Percentiles rank a stretch among this genome's conserved stretches.
Conservation (phyloP, 768 basidiomycete species). For the Leccinum aurantiacum region DNA sequence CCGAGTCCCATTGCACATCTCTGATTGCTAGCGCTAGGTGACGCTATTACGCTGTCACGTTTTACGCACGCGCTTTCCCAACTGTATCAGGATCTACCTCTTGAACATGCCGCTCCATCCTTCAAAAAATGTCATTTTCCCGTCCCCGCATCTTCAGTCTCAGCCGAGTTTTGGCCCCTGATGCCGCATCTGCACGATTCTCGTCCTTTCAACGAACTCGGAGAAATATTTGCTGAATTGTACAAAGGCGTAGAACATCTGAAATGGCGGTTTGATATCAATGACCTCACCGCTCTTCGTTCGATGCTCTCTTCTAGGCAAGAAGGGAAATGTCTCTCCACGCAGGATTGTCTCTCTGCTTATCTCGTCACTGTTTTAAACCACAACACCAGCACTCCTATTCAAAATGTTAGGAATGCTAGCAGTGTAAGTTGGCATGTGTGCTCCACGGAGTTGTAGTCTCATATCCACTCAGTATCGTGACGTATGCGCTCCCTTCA, state of each 20-base stretch:
- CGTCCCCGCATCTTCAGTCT: constrained; percentile 11
- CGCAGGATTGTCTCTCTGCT: constrained; percentile 34
- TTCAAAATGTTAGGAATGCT: constrained; percentile 28
- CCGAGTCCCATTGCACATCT: not conserved
- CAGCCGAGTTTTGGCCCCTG: constrained; percentile 15
- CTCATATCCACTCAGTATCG: constrained; percentile 20
- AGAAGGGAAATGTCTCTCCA: constrained; percentile 13
- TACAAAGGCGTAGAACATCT: constrained; percentile 14
- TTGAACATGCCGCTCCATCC: constrained; percentile 17
- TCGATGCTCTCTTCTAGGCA: constrained; percentile 8
- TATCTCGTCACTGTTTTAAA: constrained; percentile 28
- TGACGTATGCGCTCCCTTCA: constrained; percentile 16
- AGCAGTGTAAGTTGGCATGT: constrained; percentile 26
- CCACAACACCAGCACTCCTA: constrained; percentile 5
- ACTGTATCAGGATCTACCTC: constrained; percentile 26
- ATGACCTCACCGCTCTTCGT: constrained; percentile 17
- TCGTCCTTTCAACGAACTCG: constrained; percentile 20
- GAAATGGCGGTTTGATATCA: constrained; percentile 14
- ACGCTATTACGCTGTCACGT: constrained; percentile 26
- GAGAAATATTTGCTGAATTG: constrained; percentile 13
- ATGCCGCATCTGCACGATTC: constrained; percentile 29
- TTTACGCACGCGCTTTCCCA: constrained; percentile 33
- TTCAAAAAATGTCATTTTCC: constrained; percentile 28
- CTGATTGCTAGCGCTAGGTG: constrained; percentile 24
- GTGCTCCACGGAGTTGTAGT: not conserved